Evolutionary conservation across 2,329 filamentous ascomycete genomes (phyloP), one percentile per base, ranked within the genome.

Genomic region (Phaeosphaeria sp.): DNA sequence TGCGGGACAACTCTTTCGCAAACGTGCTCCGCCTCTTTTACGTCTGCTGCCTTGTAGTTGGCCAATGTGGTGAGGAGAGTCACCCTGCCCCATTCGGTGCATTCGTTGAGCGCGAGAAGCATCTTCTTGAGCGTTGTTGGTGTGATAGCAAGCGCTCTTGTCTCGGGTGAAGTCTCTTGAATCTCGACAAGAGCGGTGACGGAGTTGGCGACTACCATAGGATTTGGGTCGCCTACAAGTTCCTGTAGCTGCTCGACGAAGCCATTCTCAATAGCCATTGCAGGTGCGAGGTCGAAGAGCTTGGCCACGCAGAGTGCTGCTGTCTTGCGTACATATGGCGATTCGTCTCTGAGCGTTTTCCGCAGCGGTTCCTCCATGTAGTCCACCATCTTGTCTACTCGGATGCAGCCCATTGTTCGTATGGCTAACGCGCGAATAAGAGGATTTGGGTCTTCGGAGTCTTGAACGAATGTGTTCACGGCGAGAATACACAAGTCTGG

Each of bases 311-410:
- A 98, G 65, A 99, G 95, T 42, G 94, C 95, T 44, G 95, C 95
- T 1, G 95, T 99, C 82, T 99, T 99, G 69, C 95, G 91, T 60
- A 99, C 95, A 78, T 99, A 99, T 0, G 95, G 95, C 49, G 94
- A 98, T 79, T 99, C 95, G 80, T 99, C 95, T 78, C 93, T 89
- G 66, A 99, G 83, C 13, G 95, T 99, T 82, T 99, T 99, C 69
- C 95, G 87, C 62, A 99, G 80, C 15, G 95, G 95, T 74, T 99
- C 95, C 78, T 98, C 95, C 94, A 99, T 98, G 78, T 99, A 99
- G 76, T 99, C 95, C 65, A 98, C 92, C 92, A 99, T 99, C 80
- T 99, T 99, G 69, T 98, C 95, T 55, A 99, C 95, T 55, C 95
- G 85, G 71, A 99, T 98, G 74, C 95, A 98, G 42, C 95, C 95